Evolutionary conservation across 768 basidiomycete species (phyloP).

Genomic region (Hypsizygus marmoreus): DNA sequence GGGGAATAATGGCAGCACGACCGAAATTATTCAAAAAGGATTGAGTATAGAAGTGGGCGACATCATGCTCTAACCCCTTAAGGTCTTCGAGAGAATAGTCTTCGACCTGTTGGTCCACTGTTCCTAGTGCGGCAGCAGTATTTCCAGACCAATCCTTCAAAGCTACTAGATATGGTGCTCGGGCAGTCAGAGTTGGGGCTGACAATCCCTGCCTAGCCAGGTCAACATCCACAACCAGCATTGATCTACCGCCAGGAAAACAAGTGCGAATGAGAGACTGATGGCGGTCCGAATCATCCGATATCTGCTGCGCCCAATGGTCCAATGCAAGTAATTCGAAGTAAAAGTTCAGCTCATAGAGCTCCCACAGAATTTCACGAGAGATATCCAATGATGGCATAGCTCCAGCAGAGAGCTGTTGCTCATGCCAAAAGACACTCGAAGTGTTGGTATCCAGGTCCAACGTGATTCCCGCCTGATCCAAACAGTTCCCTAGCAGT

Average conservation of each 20-base stretch:
- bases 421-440: neutral
- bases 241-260: neutral
- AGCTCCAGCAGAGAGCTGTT: neutral
- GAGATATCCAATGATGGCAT: neutral
- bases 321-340: constrained; percentile 2
- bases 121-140: no score
- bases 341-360: constrained; percentile 5
- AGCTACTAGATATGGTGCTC: neutral
- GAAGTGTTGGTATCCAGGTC: neutral
- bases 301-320: neutral
- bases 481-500: neutral
- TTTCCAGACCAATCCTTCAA: neutral
- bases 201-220: neutral
- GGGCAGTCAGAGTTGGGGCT: neutral
- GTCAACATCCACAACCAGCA: neutral
- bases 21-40: constrained; percentile 3
- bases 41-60: constrained; percentile 2
- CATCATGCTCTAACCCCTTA: neutral
- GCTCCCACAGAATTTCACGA: constrained; percentile 7
- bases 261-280: no score
- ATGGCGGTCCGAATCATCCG: no score
- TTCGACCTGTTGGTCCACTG: no score
- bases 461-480: neutral
- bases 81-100: neutral
- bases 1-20: constrained; percentile 2